phyloP scores from a whole-genome alignment of 2,329 filamentous ascomycete genomes.

The Cytospora mali region DNA sequence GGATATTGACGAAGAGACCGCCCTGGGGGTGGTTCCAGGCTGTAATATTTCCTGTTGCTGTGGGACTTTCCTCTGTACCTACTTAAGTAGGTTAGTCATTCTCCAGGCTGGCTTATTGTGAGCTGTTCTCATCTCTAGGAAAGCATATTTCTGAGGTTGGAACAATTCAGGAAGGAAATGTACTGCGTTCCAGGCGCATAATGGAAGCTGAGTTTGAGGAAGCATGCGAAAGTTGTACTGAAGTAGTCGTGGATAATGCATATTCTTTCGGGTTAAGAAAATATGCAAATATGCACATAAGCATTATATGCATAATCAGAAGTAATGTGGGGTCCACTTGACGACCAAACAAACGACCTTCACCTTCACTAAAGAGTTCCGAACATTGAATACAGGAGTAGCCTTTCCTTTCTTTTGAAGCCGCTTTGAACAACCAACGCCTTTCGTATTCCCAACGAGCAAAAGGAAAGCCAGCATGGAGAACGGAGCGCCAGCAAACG shows the following conservation, averaged over 20 bases:
- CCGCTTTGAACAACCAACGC: not conserved
- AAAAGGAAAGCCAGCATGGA: conserved; percentile 62
- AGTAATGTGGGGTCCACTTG: conserved; percentile 8
- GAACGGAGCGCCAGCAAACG: conserved; percentile 67
- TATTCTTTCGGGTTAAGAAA: not conserved
- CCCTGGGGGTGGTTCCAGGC: too few relatives aligned
- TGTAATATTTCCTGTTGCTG: not conserved
- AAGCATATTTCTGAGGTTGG: not conserved
- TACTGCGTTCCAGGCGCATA: too few relatives aligned
- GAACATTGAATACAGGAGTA: not conserved
- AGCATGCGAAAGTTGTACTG: too few relatives aligned
- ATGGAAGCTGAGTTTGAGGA: too few relatives aligned
- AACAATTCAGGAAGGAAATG: too few relatives aligned
- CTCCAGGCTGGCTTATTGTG: not conserved
- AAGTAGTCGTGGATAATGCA: not conserved
- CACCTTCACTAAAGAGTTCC: not conserved
- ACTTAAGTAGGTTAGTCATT: too few relatives aligned
- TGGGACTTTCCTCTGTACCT: not conserved
- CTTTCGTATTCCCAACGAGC: not conserved
- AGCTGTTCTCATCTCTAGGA: too few relatives aligned
- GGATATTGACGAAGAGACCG: not conserved
- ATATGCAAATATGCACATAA: not conserved
- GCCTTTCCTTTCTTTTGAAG: not conserved
- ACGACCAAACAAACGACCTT: not conserved
- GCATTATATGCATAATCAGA: not conserved